Evolutionary conservation across 2,329 filamentous ascomycete species (phyloP).

Genomic region (Exophiala sp.): DNA sequence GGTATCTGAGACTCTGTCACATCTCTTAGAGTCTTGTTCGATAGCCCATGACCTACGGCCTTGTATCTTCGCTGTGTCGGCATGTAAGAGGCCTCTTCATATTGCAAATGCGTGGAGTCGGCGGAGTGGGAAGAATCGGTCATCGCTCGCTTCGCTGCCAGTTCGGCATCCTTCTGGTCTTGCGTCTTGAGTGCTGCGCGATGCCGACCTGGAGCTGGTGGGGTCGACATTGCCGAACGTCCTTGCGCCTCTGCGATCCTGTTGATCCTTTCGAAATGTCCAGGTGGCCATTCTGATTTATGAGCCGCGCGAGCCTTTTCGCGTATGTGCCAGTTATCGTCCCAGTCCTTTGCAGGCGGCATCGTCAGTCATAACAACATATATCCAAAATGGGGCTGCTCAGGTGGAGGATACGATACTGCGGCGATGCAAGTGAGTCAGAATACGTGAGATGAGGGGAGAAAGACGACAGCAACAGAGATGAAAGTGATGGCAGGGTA

Average conservation of each 20-base stretch:
- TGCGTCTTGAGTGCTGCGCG: background rate
- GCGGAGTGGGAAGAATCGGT: constrained; percentile 6
- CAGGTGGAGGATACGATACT: constrained; percentile 1
- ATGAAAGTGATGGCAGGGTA: background rate
- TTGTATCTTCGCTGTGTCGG: constrained; percentile 1
- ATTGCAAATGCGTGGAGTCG: too few relatives aligned
- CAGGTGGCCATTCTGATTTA: too few relatives aligned
- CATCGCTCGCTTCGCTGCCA: constrained; percentile 45
- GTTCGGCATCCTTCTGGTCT: constrained; percentile 32
- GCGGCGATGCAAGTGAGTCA: background rate
- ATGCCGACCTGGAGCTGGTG: background rate
- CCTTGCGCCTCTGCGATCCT: too few relatives aligned
- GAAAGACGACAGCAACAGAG: background rate
- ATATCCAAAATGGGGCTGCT: constrained; percentile 1
- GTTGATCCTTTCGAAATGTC: too few relatives aligned
- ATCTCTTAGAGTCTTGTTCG: constrained; percentile 6
- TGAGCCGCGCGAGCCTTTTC: too few relatives aligned
- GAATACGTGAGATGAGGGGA: background rate
- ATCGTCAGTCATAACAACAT: background rate
- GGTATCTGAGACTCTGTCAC: background rate
- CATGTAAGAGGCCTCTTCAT: too few relatives aligned
- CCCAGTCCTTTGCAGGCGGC: background rate
- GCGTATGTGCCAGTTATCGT: background rate
- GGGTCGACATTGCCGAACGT: too few relatives aligned
- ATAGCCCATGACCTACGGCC: background rate